Evolutionary conservation across 2,329 filamentous ascomycete species (phyloP), one percentile per base, ranked within the genome.

Genomic region (Penicillium sp.): DNA sequence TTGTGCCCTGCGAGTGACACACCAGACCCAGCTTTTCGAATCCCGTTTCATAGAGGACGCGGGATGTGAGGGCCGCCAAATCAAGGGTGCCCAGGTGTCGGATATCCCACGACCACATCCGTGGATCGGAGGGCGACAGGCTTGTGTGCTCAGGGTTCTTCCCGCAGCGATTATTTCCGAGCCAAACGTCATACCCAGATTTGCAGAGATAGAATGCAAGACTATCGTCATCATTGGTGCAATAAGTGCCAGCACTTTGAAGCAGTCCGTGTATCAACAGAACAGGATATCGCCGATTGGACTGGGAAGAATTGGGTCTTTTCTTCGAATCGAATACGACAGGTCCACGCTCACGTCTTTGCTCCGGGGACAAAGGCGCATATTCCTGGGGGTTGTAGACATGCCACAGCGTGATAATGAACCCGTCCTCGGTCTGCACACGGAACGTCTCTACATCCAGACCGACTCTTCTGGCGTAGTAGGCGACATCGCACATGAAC

Each of bases 101-200:
- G 47, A 96, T 95, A 58, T 95, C 95, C 92, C 92, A 97, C 35
- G 85, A 83, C 92, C 92, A 96, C 88, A 96, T 95, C 27, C 90
- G 81, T 1, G 92, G 91, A 64, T 97, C 92, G 3, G 75, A 74
- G 57, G 87, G 83, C 2, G 81, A 72, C 33, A 96, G 79, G 20
- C 84, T 71, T 2, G 78, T 80, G 65, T 97, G 92, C 56, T 83
- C 81, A 0, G 92, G 91, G 0, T 80, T 75, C 69, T 93, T 89
- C 1, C 91, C 91, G 64, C 90, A 95, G 18, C 92, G 81, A 65
- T 95, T 96, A 72, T 95, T 95, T 4, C 92, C 92, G 13, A 96
- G 78, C 91, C 91, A 97, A 33, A 97, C 89, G 67, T 97, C 92
- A 69, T 89, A 96, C 1, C 91, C 91, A 0, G 87, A 84, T 70